Evolutionary conservation across 2,329 filamentous ascomycete genomes (phyloP).

Genomic region (Zymoseptoria pseudotritici): DNA sequence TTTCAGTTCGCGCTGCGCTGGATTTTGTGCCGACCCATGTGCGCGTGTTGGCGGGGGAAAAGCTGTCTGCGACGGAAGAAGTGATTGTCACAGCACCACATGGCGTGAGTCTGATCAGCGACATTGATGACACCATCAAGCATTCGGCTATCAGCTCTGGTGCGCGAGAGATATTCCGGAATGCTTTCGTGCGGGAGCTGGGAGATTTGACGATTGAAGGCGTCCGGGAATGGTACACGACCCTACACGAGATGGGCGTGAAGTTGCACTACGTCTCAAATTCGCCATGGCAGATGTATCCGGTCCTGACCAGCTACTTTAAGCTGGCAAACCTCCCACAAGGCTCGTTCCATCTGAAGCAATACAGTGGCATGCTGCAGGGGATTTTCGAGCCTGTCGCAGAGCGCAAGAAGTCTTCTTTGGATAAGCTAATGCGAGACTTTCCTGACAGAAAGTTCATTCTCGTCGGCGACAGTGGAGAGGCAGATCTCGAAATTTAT

Average conservation of each 20-base stretch:
- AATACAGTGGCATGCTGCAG: conserved; percentile 94
- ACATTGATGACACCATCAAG: conserved; percentile 97
- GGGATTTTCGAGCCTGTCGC: conserved; percentile 97
- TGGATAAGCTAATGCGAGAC: conserved; percentile 78
- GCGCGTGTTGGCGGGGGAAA: conserved; percentile 76
- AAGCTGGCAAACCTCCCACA: conserved; percentile 69
- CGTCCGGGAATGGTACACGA: conserved; percentile 81
- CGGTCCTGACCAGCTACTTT: conserved; percentile 80
- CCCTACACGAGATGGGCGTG: conserved; percentile 71
- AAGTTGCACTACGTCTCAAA: conserved; percentile 98
- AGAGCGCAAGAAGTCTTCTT: conserved; percentile 81
- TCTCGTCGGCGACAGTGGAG: conserved; percentile 88
- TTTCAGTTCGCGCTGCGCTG: conserved; percentile 68
- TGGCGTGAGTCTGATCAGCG: conserved; percentile 89
- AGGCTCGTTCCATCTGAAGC: conserved; percentile 90
- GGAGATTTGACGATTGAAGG: conserved; percentile 75
- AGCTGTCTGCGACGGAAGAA: conserved; percentile 71
- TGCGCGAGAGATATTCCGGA: conserved; percentile 89
- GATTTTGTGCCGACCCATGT: conserved; percentile 89
- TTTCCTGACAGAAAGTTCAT: conserved; percentile 87
- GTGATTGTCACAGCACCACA: conserved; percentile 67
- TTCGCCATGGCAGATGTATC: conserved; percentile 95
- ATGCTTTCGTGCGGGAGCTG: conserved; percentile 86
- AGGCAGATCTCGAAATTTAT: conserved; percentile 94
- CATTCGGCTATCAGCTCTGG: conserved; percentile 83